Conservation (phyloP, 1,139 yeast genomes). For the Debaryomyces fabryi region DNA sequence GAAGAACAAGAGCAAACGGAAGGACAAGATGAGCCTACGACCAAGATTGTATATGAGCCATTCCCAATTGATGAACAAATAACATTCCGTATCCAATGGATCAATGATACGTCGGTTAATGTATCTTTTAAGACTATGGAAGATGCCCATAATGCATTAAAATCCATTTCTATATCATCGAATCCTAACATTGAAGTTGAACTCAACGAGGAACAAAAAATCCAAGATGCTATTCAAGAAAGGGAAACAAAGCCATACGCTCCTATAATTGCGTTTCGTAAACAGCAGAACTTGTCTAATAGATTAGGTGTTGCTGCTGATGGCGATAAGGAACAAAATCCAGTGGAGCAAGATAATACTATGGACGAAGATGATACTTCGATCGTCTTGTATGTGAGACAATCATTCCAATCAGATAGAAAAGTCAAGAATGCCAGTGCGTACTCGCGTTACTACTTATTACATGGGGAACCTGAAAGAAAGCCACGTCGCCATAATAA, state of each 20-base stretch:
- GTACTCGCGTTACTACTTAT: slow-evolving; percentile 65
- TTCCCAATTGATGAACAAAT: slow-evolving; percentile 32
- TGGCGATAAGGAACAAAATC: slow-evolving; percentile 15
- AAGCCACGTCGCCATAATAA: slow-evolving; percentile 25
- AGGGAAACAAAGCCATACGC: slow-evolving; percentile 41
- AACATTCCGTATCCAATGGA: slow-evolving; percentile 63
- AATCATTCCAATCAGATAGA: slow-evolving; percentile 55
- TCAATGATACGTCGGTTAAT: slow-evolving; percentile 63
- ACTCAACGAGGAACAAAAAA: slow-evolving; percentile 3
- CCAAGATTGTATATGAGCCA: slow-evolving; percentile 24
- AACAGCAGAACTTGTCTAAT: slow-evolving; percentile 32
- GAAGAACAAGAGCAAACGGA: slow-evolving; percentile 21
- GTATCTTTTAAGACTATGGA: slow-evolving; percentile 53
- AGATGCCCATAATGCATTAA: slow-evolving; percentile 45
- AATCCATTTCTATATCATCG: slow-evolving; percentile 26
- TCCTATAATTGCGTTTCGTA: slow-evolving; percentile 41
- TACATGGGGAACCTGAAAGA: slow-evolving; percentile 76
- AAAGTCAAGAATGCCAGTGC: slow-evolving; percentile 62
- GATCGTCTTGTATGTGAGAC: slow-evolving; percentile 48
- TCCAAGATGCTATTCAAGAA: slow-evolving; percentile 27
- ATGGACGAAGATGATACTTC: slow-evolving; percentile 51
- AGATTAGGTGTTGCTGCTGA: slow-evolving; percentile 30
- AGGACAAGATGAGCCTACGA: slow-evolving; percentile 17
- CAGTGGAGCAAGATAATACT: slow-evolving; percentile 15
- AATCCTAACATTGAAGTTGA: slow-evolving; percentile 18